Conservation (phyloP, 768 basidiomycete species). For the Mycena belliarum region DNA sequence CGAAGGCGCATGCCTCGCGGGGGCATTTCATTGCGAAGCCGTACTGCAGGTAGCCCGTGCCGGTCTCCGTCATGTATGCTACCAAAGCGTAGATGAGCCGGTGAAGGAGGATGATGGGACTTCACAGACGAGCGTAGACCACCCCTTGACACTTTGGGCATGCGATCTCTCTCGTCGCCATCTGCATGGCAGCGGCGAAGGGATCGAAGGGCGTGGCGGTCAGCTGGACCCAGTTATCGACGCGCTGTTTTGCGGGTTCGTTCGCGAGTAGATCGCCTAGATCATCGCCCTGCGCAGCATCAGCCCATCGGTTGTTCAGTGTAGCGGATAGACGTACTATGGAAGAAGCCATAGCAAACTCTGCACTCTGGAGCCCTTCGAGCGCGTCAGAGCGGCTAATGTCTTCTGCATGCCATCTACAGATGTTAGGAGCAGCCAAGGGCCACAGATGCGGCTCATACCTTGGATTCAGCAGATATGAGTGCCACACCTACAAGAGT, state of each 20-base stretch:
- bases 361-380: slow-evolving; percentile 21
- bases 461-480: slow-evolving; percentile 35
- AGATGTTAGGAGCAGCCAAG: too few species aligned
- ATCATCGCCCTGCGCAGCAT: not conserved
- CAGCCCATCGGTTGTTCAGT: not conserved
- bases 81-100: not conserved
- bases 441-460: too few species aligned
- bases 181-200: slow-evolving; percentile 11
- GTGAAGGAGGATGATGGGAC: not conserved
- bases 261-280: slow-evolving; percentile 2
- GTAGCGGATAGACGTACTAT: slow-evolving; percentile 19
- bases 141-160: slow-evolving; percentile 31
- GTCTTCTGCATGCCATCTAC: slow-evolving; percentile 38
- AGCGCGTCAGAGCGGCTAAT: slow-evolving; percentile 24
- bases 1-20: slow-evolving; percentile 32
- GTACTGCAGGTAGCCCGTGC: slow-evolving; percentile 50
- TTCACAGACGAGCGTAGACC: slow-evolving; percentile 29
- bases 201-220: slow-evolving; percentile 25
- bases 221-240: slow-evolving; percentile 20
- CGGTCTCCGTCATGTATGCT: slow-evolving; percentile 43
- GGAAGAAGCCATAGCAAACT: slow-evolving; percentile 13
- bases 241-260: slow-evolving; percentile 12
- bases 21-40: slow-evolving; percentile 39
- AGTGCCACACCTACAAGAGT: slow-evolving; percentile 38
- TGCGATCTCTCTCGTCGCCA: slow-evolving; percentile 21